Evolutionary conservation across 768 basidiomycete species (phyloP), one percentile per base, ranked within the genome.

Genomic region (Trametes meyenii): DNA sequence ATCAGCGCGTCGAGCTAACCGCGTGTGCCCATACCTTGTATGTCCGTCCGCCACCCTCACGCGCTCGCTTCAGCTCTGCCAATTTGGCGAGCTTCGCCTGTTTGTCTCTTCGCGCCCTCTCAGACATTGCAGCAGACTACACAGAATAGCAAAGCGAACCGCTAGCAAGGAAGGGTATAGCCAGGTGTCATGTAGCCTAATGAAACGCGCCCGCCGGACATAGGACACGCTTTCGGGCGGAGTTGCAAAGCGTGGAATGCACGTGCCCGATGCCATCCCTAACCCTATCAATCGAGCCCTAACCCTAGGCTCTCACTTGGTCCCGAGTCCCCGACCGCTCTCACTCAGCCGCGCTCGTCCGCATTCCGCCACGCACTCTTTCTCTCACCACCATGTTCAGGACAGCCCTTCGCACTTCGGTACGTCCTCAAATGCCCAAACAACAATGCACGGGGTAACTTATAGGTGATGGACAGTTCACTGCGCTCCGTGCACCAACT

Each of bases 41-140:
- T 39, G 78, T 73, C 53, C 87, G 81, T 44, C 75, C 69, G 8
- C 86, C 88, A 24, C 84, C 88, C 42, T 84, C 84, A 50, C 87
- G 74, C 14, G 81, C 78, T 35, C 84, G 79, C 71, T 81, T 87
- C 50, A 84, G 81, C 63, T 86, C 86, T 35, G 83, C 83, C 39
- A 89, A 73, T 59, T 80, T 84, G 58, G 84, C 80, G 6, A 71
- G 44, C 51, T 74, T 76, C 14, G 64, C 61, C 42, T 67, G 66
- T 21, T 63, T 68, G 17, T 67, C 70, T 33, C 73, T 63, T 11
- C 67, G 64, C 13, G 70, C 35, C 6, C 74, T 65, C 24, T 70
- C 72, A 2, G 72, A 58, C 75, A 75, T 76, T 1, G 24, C 21
- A n/a, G n/a, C 5, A 23, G 14, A 26, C 11, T 10, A 42, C n/a